Evolutionary conservation across 495 filamentous ascomycete species (phyloP), one percentile per base, ranked within the genome.

Genomic region (Coniosporium apollinis): DNA sequence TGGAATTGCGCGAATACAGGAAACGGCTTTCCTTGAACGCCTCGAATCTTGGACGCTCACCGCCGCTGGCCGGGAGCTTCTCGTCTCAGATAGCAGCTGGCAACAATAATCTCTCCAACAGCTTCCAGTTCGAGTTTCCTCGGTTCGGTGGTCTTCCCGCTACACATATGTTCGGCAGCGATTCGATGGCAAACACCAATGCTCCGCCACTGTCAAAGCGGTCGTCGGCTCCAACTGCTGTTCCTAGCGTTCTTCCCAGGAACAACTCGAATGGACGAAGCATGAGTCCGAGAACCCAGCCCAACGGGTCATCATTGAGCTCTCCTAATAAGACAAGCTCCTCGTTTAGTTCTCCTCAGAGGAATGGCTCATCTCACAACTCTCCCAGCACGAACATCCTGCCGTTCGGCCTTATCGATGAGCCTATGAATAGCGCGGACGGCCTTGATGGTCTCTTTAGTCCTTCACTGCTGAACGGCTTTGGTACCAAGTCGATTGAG

Each of bases 91-190:
- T 44, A 8, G 14, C 28, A 8, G 55, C 49, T 11, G 19, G 19
- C 26, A 60, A 54, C 17, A 29, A 56, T 9, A 48, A 63, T 10
- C 67, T 67, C 15, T 51, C 74, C 41, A 76, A 72, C 47, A 80
- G 81, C 50, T 96, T 97, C 51, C 70, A 83, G 46, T 96, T 92
- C 44, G 85, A 94, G 42, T 96, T 96, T 48, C 89, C 89, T 37
- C 82, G 77, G 54, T 94, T 94, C 52, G 89, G 89, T 25, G 66
- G 69, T 40, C 61, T 85, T 16, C 79, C 82, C 1, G 76, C 71
- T 9, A 62, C 70, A n/a, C 64, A 71, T 22, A 57, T 68, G 16
- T 57, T 72, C 44, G 72, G 59, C 37, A 70, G 67, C 38, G 55
- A 60, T 20, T 44, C 30, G 9, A 2, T 19, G 17, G 17, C 30